Conservation (phyloP, 768 basidiomycete genomes). For the Boletus fagicola region DNA sequence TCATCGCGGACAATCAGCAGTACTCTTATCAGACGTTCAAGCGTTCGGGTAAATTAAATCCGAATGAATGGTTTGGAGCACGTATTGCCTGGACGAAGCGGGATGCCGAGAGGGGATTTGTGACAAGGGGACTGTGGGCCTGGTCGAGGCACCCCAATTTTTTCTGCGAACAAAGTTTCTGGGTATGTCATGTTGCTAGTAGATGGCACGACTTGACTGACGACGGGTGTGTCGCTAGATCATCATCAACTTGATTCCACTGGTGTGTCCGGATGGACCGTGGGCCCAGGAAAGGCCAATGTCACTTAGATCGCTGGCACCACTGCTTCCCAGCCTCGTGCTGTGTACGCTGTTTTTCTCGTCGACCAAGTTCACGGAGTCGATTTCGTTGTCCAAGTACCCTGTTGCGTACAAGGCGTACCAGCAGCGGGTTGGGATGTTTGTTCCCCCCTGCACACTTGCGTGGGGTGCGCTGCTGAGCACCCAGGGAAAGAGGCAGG, state of each 20-base stretch:
- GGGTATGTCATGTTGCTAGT: slow-evolving; percentile 46
- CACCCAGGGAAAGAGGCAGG: slow-evolving; percentile 36
- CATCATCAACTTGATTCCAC: slow-evolving; percentile 66
- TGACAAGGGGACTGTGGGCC: slow-evolving; percentile 81
- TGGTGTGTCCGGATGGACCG: slow-evolving; percentile 43
- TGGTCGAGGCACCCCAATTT: slow-evolving; percentile 93
- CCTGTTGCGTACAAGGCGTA: slow-evolving; percentile 68
- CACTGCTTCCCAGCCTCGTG: slow-evolving; percentile 54
- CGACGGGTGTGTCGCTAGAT: slow-evolving; percentile 39
- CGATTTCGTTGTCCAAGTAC: slow-evolving; percentile 75
- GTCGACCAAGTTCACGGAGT: slow-evolving; percentile 80
- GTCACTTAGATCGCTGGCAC: slow-evolving; percentile 32
- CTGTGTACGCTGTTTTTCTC: slow-evolving; percentile 72
- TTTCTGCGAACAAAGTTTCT: slow-evolving; percentile 84
- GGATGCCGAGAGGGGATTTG: slow-evolving; percentile 77
- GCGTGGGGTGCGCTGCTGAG: slow-evolving; percentile 43
- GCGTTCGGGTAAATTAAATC: slow-evolving; percentile 37
- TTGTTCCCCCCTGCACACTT: slow-evolving; percentile 49
- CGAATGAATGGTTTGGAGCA: slow-evolving; percentile 61
- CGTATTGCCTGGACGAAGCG: slow-evolving; percentile 63
- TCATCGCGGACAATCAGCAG: slow-evolving; percentile 89
- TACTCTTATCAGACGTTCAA: slow-evolving; percentile 84
- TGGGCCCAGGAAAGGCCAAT: slow-evolving; percentile 23
- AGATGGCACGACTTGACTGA: slow-evolving; percentile 1
- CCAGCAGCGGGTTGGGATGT: slow-evolving; percentile 79